These are phyloP conservation scores for Aristolochia fimbriata DNA, from an alignment of 164 flowering plant genomes.

Conservation along the genomic window DNA sequence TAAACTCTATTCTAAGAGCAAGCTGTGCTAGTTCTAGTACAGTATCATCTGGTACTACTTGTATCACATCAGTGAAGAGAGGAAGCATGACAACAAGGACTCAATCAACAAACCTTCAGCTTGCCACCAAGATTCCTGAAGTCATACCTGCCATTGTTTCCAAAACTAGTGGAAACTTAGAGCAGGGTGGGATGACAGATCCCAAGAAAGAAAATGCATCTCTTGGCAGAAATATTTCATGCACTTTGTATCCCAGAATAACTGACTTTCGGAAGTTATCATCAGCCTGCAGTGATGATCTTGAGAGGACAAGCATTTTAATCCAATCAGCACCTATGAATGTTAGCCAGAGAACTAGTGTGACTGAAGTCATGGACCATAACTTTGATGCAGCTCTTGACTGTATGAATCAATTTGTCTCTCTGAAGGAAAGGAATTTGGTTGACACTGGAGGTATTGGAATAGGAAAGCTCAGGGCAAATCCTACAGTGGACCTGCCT, in stretches of 20 bases:
- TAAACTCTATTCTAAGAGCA: slow-evolving; percentile 33
- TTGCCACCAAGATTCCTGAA: slow-evolving; percentile 47
- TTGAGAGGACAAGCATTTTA: slow-evolving; percentile 30
- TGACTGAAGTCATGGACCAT: slow-evolving; percentile 27
- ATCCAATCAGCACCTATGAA: slow-evolving; percentile 24
- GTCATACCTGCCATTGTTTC: slow-evolving; percentile 60
- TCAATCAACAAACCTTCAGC: slow-evolving; percentile 37
- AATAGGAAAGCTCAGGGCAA: slow-evolving; percentile 28
- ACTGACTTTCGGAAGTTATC: slow-evolving; percentile 42
- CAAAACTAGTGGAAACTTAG: slow-evolving; percentile 10
- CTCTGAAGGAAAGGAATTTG: slow-evolving; percentile 32
- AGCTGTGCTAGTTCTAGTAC: slow-evolving; percentile 23
- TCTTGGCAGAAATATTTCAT: slow-evolving; percentile 44
- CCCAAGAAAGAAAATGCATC: slow-evolving; percentile 45
- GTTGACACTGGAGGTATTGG: slow-evolving; percentile 35
- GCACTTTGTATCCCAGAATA: slow-evolving; percentile 42
- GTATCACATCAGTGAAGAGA: slow-evolving; percentile 39
- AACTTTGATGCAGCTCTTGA: slow-evolving; percentile 29
- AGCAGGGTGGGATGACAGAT: slow-evolving; percentile 29
- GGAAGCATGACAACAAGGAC: slow-evolving; percentile 25
- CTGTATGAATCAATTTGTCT: slow-evolving; percentile 19
- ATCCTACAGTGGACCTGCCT: slow-evolving; percentile 33
- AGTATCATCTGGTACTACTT: slow-evolving; percentile 14
- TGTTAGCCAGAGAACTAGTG: slow-evolving; percentile 27
- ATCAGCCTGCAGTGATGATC: slow-evolving; percentile 42